Evolutionary conservation across 78 protist genomes (phyloP), one percentile per base, ranked within the genome.

Genomic region (Chrysochromulina parva): DNA sequence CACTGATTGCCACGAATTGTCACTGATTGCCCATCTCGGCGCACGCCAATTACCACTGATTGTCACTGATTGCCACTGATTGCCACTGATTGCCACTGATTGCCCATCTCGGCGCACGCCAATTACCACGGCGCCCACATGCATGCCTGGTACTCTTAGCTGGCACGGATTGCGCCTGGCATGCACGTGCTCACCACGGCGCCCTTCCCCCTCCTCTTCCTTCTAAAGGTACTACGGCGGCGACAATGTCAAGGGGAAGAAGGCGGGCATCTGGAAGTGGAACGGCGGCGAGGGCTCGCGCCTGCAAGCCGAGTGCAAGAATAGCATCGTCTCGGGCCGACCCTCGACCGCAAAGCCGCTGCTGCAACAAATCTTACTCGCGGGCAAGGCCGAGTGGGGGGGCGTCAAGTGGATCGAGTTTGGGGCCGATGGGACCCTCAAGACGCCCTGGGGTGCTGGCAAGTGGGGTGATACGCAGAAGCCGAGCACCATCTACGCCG

Each of bases 281-380:
- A 78, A 78, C 60, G 86, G 86, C 60, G 86, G 86, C 86, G 86
- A 78, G 62, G 86, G 86, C 10, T 22, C 59, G 50, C 7, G 3
- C 26, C 38, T 78, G 13, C 1, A 3, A 14, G n/a, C 5, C 62
- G 60, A 78, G 47, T 78, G 86, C 86, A 78, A 53, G 38, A 9
- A 11, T 2, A 28, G 38, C n/a, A 4, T 13, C 48, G 6, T 5
- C 10, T 22, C 7, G 24, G 86, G 13, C 24, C 2, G 24, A 62
- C 86, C 86, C 86, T 58, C 26, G 20, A 4, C 52, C 26, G 50
- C 78, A 7, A 4, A 1, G 20, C 52, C 78, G 78, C 53, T 69
- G 22, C 22, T 69, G 52, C 13, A 6, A 19, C 13, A 3, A 13
- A 4, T 69, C 53, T 11, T 69, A 7, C 14, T 1, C 3, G 62